Evolutionary conservation across 1,139 yeast species (phyloP).

Genomic region (Hanseniaspora sp.): DNA sequence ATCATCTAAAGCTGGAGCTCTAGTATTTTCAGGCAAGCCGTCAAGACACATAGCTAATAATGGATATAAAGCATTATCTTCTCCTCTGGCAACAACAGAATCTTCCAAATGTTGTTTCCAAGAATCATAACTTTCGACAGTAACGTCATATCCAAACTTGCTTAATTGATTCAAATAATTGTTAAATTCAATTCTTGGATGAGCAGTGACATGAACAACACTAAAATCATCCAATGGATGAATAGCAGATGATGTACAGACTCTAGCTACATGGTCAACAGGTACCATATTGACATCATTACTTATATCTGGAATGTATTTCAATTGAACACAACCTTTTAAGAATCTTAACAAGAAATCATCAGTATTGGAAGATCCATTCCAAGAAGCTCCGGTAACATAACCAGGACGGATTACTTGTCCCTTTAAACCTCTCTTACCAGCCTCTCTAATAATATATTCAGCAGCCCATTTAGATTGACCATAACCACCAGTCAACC

Average conservation of each 20-base stretch:
- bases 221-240: constrained; percentile 48
- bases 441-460: constrained; percentile 76
- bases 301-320: constrained; percentile 69
- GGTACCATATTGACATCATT: constrained; percentile 95
- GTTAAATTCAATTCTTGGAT: constrained; percentile 76
- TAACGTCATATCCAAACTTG: constrained; percentile 60
- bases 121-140: constrained; percentile 51
- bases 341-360: constrained; percentile 89
- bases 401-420: constrained; percentile 92
- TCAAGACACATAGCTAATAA: constrained; percentile 87
- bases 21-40: constrained; percentile 77
- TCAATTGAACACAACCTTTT: constrained; percentile 86
- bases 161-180: constrained; percentile 58
- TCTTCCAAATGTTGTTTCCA: constrained; percentile 74
- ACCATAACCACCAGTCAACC: constrained; percentile 88
- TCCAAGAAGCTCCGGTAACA: constrained; percentile 71
- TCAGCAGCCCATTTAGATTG: constrained; percentile 98
- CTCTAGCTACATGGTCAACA: constrained; percentile 93
- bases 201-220: constrained; percentile 95
- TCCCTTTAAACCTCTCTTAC: constrained; percentile 74
- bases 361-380: constrained; percentile 89
- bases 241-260: constrained; percentile 72
- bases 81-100: constrained; percentile 56
- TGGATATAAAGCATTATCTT: constrained; percentile 84
- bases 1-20: constrained; percentile 93